These are phyloP conservation scores for Discostella stelligeroides DNA, from an alignment of 108 stramenopile genomes.

Conservation along the genomic window DNA sequence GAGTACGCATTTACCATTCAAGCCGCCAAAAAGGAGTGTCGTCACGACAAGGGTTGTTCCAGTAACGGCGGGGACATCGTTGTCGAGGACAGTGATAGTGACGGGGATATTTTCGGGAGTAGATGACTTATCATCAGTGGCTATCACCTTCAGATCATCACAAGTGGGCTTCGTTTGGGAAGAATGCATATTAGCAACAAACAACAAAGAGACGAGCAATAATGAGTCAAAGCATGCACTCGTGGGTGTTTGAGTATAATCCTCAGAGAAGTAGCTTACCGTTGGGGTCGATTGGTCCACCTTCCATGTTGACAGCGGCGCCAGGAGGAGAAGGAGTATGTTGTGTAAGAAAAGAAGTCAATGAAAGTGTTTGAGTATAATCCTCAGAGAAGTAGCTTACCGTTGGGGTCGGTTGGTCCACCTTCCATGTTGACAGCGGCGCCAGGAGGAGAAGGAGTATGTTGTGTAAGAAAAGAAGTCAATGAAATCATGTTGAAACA, in stretches of 20 bases:
- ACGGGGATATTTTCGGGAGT: conserved; percentile 25
- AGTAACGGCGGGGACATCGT: conserved; percentile 4
- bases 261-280: not conserved
- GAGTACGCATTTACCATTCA: conserved; percentile 16
- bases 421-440: conserved; percentile 5
- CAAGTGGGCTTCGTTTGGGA: conserved; percentile 6
- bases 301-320: conserved; percentile 6
- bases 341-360: not conserved
- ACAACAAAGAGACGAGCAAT: not conserved
- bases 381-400: not conserved
- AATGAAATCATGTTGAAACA: not conserved
- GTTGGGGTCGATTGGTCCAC: not conserved
- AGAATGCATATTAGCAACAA: not conserved
- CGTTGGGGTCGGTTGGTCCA: not conserved
- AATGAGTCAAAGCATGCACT: no score
- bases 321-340: conserved; percentile 7
- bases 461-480: not conserved
- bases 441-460: conserved; percentile 8
- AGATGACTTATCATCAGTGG: conserved; percentile 18
- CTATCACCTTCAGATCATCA: not conserved
- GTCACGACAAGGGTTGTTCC: conserved; percentile 4
- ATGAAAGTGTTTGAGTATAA: no score
- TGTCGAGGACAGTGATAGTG: conserved; percentile 13
- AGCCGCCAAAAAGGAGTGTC: conserved; percentile 8
- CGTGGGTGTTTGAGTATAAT: no score